phyloP scores from a whole-genome alignment of 805 yeast genomes.

The Teunomyces barrocoloradensis region DNA sequence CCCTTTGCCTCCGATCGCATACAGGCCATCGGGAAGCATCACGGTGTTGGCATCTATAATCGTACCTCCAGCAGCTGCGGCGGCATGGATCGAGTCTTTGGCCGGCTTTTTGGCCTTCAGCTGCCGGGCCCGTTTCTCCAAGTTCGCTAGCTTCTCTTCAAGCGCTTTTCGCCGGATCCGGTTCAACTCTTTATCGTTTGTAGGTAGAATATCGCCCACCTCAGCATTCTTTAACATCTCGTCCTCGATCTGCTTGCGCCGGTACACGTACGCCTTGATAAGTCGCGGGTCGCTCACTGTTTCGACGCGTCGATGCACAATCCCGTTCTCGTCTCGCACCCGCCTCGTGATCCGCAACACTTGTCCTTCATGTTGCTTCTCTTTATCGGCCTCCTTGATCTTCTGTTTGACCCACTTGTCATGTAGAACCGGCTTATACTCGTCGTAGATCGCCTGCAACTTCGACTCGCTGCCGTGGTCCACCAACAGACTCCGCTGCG shows the following conservation, averaged over 20 bases:
- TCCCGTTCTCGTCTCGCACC: constrained; percentile 80
- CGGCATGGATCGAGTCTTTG: constrained; percentile 36
- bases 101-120: constrained; percentile 30
- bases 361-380: constrained; percentile 23
- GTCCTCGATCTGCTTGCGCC: constrained; percentile 64
- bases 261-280: constrained; percentile 77
- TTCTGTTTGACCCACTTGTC: constrained; percentile 29
- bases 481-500: constrained; percentile 63
- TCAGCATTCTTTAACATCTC: constrained; percentile 54
- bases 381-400: constrained; percentile 34
- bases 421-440: constrained; percentile 38
- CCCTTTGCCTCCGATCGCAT: constrained; percentile 59
- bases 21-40: constrained; percentile 42
- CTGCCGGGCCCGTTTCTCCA: constrained; percentile 60
- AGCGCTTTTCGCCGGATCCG: constrained; percentile 71
- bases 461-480: constrained; percentile 36
- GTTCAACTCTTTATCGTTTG: constrained; percentile 82
- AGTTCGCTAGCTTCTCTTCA: constrained; percentile 78
- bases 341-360: constrained; percentile 64
- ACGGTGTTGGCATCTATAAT: constrained; percentile 44
- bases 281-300: constrained; percentile 81
- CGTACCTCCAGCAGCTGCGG: constrained; percentile 43
- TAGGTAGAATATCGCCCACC: constrained; percentile 69
- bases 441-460: constrained; percentile 33
- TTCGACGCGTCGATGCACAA: constrained; percentile 76